phyloP scores from a whole-genome alignment of 2,329 filamentous ascomycete genomes.

The Davidsoniella eucalypti region DNA sequence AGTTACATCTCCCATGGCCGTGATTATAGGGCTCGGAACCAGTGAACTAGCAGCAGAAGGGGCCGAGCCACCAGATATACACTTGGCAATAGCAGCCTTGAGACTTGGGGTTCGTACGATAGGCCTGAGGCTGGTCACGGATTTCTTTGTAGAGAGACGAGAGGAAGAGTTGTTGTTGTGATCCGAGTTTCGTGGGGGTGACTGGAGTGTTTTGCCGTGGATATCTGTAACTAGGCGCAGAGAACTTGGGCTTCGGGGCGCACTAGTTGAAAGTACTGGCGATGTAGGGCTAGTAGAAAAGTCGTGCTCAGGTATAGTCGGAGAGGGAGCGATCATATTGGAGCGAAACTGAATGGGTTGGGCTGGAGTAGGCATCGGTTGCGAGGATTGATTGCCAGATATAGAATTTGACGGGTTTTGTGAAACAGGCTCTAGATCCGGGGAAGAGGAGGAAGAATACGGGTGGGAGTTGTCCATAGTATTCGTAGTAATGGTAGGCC shows the following conservation, averaged over 20 bases:
- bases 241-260: constrained; percentile 11
- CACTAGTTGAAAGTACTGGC: constrained; percentile 9
- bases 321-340: constrained; percentile 13
- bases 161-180: constrained; percentile 10
- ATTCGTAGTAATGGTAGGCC: no score
- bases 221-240: constrained; percentile 15
- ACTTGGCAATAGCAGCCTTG: constrained; percentile 36
- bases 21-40: constrained; percentile 56
- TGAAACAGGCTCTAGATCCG: constrained; percentile 3
- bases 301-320: constrained; percentile 9
- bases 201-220: constrained; percentile 12
- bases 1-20: constrained; percentile 62
- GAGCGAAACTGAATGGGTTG: constrained; percentile 11
- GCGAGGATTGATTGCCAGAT: not conserved
- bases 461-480: no score
- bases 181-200: constrained; percentile 13
- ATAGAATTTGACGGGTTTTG: not conserved
- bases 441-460: not conserved
- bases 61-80: constrained; percentile 24
- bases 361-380: not conserved
- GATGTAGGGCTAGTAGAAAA: constrained; percentile 13
- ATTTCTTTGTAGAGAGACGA: constrained; percentile 24
- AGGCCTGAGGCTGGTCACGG: constrained; percentile 30
- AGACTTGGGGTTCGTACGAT: constrained; percentile 44
- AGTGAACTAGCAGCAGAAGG: constrained; percentile 45